phyloP scores from a whole-genome alignment of 2,329 filamentous ascomycete genomes.

The Apiospora arundinis region DNA sequence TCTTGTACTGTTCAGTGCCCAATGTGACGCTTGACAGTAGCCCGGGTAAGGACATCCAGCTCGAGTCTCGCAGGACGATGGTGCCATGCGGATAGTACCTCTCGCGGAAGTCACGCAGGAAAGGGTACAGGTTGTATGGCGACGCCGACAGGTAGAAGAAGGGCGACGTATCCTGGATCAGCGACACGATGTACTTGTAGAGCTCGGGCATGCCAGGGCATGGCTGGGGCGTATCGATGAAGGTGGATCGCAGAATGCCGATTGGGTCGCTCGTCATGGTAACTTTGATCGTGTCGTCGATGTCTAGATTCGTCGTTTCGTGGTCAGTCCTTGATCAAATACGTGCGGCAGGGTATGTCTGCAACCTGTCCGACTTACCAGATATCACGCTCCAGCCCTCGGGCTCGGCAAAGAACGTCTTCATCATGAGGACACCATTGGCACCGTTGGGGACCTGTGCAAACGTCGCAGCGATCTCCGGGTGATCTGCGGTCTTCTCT shows the following conservation, averaged over 20 bases:
- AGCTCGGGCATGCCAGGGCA: constrained; percentile 85
- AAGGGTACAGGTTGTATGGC: constrained; percentile 92
- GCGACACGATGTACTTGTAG: constrained; percentile 69
- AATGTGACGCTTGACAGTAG: constrained; percentile 80
- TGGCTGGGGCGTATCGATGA: constrained; percentile 75
- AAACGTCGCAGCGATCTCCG: constrained; percentile 48
- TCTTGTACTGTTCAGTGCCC: constrained; percentile 86
- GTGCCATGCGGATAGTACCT: constrained; percentile 77
- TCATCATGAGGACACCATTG: constrained; percentile 65
- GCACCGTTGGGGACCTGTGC: constrained; percentile 59
- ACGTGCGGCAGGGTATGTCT: not conserved
- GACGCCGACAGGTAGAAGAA: constrained; percentile 96
- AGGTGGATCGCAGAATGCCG: constrained; percentile 84
- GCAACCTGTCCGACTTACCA: constrained; percentile 47
- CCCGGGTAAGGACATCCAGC: constrained; percentile 83
- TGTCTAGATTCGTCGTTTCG: constrained; percentile 57
- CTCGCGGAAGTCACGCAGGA: constrained; percentile 77
- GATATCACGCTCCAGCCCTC: constrained; percentile 87
- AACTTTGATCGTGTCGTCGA: constrained; percentile 95
- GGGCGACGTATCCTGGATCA: constrained; percentile 64
- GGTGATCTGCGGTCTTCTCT: constrained; percentile 53
- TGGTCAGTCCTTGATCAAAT: not conserved
- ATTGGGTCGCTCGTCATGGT: constrained; percentile 81
- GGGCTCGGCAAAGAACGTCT: constrained; percentile 75
- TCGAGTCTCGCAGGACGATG: constrained; percentile 82